Conservation (phyloP, 768 basidiomycete species). For the Boletus eberwhitei region DNA sequence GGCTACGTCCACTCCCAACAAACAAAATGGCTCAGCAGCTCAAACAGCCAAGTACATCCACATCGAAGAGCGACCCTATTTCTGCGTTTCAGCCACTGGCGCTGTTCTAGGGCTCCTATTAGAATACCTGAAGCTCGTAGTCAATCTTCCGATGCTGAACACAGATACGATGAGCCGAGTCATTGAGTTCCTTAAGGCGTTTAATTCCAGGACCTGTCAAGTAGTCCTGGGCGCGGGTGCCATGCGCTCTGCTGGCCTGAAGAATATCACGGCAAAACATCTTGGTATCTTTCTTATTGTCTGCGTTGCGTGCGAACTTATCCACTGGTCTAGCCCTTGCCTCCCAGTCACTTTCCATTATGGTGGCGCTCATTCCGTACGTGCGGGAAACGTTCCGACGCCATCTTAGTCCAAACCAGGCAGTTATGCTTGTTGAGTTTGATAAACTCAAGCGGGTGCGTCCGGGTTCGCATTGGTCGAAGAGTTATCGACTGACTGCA, state of each 20-base stretch:
- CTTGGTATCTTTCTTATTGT: constrained; percentile 45
- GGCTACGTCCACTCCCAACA: constrained; percentile 15
- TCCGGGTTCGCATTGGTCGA: constrained; percentile 12
- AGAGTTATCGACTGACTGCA: constrained; percentile 1
- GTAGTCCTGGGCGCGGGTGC: constrained; percentile 98
- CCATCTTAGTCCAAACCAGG: constrained; percentile 91
- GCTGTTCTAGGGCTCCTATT: constrained; percentile 66
- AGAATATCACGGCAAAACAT: constrained; percentile 98
- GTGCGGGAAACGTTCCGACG: constrained; percentile 92
- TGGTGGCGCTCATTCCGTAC: constrained; percentile 92
- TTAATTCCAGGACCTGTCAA: constrained; percentile 97
- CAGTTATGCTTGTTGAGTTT: constrained; percentile 95
- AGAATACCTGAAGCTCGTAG: constrained; percentile 85
- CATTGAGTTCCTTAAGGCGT: constrained; percentile 95
- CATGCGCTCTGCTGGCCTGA: constrained; percentile 97
- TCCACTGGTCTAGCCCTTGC: constrained; percentile 66
- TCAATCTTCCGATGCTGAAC: constrained; percentile 84
- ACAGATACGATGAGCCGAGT: constrained; percentile 94
- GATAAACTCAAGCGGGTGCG: constrained; percentile 94
- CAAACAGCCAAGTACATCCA: constrained; percentile 55
- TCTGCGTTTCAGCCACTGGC: constrained; percentile 80
- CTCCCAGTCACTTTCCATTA: constrained; percentile 92
- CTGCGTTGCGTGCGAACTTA: constrained; percentile 13
- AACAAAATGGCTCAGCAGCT: constrained; percentile 17
- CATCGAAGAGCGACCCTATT: constrained; percentile 84